A percentile compares a stretch with the other conserved stretches of the same genome.
Evolutionary conservation across 352 stramenopile genomes (phyloP).

Genomic region (Globisporangium mamillatum): DNA sequence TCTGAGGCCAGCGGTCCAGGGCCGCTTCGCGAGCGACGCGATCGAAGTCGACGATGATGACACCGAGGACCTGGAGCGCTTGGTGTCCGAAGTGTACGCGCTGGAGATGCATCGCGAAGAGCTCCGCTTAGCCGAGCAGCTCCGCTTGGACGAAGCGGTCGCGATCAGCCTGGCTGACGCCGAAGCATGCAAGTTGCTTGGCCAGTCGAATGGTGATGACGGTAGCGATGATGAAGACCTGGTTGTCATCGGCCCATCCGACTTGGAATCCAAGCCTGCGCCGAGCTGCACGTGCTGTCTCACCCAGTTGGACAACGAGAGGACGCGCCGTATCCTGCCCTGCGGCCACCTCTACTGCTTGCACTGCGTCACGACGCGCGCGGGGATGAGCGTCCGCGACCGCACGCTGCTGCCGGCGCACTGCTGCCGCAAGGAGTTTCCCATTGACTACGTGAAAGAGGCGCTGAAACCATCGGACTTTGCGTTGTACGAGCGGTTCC

Average conservation of each 20-base stretch:
- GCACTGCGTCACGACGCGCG: conserved; percentile 50
- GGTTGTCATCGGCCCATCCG: background rate
- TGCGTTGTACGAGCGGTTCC: conserved; percentile 14
- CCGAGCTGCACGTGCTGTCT: conserved; percentile 19
- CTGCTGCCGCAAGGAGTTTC: conserved; percentile 17
- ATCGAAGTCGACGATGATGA: conserved; percentile 1
- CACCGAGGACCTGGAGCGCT: background rate
- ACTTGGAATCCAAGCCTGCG: conserved; percentile 5
- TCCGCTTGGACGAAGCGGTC: conserved; percentile 23
- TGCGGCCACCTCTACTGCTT: conserved; percentile 71
- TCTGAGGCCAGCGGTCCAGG: background rate
- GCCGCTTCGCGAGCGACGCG: conserved; percentile 7
- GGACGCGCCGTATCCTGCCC: conserved; percentile 10
- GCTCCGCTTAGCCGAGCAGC: conserved; percentile 16
- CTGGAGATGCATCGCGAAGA: conserved; percentile 24
- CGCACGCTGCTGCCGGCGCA: conserved; percentile 29
- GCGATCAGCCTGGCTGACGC: conserved; percentile 23
- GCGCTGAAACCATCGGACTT: conserved; percentile 2
- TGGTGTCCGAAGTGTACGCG: conserved; percentile 4
- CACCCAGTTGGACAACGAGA: background rate
- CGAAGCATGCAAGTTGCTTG: conserved; percentile 14
- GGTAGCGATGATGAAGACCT: conserved; percentile 9
- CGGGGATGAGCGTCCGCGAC: conserved; percentile 54
- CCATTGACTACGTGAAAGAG: conserved; percentile 15
- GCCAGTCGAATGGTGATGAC: background rate